These are phyloP conservation scores for Talaromyces sp. DNA, from an alignment of 2,329 filamentous ascomycete genomes.

Conservation along the genomic window DNA sequence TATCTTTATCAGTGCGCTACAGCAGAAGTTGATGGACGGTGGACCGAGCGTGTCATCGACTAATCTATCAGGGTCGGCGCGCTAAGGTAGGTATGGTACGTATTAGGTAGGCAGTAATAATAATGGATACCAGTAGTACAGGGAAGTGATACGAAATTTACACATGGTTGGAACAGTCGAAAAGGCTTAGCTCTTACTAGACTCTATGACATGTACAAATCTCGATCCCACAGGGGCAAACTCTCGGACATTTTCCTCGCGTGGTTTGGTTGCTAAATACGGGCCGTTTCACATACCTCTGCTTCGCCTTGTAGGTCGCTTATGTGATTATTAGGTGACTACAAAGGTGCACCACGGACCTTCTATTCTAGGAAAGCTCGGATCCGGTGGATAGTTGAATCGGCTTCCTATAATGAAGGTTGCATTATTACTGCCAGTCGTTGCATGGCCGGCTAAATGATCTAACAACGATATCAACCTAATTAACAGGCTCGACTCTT, in stretches of 20 bases:
- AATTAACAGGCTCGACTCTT: neutral
- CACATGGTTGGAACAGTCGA: neutral
- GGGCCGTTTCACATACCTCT: neutral
- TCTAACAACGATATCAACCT: too few relatives aligned
- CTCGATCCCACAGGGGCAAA: neutral
- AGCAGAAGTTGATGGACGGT: neutral
- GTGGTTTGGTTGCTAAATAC: neutral
- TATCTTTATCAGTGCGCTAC: neutral
- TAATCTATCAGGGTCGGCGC: neutral
- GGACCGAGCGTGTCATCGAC: neutral
- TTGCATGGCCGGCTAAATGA: too few relatives aligned
- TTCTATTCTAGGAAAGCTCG: neutral
- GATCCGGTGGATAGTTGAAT: neutral
- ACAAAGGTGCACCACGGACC: neutral
- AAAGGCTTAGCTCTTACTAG: neutral
- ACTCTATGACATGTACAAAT: neutral
- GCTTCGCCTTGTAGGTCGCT: neutral
- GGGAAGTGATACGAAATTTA: neutral
- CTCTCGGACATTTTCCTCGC: neutral
- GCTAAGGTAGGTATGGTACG: neutral
- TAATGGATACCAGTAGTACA: neutral
- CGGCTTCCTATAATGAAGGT: neutral
- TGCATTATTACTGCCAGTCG: neutral
- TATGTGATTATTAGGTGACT: neutral
- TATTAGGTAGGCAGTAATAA: neutral